A percentile compares a stretch with the other conserved stretches of the same genome.
Evolutionary conservation across 305 asterid genomes (phyloP).

Genomic region (Rubia occidens): DNA sequence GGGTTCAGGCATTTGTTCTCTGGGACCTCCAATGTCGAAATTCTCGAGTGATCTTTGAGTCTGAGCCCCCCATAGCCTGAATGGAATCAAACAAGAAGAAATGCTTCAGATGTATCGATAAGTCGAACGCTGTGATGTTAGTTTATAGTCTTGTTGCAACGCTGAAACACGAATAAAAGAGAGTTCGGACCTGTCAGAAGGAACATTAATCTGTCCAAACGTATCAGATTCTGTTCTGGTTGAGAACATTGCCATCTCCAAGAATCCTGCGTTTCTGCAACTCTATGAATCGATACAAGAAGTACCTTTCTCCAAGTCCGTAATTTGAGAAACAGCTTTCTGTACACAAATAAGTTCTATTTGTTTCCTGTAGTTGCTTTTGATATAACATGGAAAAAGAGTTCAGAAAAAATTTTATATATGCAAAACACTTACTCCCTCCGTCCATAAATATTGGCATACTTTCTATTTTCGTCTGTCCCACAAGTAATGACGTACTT

Average conservation of each 20-base stretch:
- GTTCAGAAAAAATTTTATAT: too few species aligned
- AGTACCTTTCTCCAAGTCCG: background rate
- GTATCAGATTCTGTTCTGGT: slow-evolving; percentile 82
- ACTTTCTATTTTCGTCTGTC: too few species aligned
- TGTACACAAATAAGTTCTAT: too few species aligned
- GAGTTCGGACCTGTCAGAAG: slow-evolving; percentile 49
- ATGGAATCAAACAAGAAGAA: background rate
- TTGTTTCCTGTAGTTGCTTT: too few species aligned
- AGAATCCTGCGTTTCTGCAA: background rate
- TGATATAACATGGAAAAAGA: too few species aligned
- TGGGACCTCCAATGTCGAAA: slow-evolving; percentile 92
- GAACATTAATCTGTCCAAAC: slow-evolving; percentile 84
- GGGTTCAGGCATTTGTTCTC: slow-evolving; percentile 97
- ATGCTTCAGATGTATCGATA: too few species aligned
- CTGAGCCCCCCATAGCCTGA: slow-evolving; percentile 97
- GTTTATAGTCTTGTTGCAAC: background rate
- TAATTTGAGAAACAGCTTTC: too few species aligned
- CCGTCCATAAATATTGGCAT: too few species aligned
- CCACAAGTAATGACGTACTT: too few species aligned
- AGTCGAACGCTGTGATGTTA: background rate
- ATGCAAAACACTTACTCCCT: too few species aligned
- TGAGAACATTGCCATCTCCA: slow-evolving; percentile 46
- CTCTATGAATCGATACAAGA: background rate
- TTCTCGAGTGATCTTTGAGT: slow-evolving; percentile 92
- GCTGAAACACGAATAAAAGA: background rate